Evolutionary conservation across 2,329 filamentous ascomycete species (phyloP), one percentile per base, ranked within the genome.

Genomic region (Cercospora janseana): DNA sequence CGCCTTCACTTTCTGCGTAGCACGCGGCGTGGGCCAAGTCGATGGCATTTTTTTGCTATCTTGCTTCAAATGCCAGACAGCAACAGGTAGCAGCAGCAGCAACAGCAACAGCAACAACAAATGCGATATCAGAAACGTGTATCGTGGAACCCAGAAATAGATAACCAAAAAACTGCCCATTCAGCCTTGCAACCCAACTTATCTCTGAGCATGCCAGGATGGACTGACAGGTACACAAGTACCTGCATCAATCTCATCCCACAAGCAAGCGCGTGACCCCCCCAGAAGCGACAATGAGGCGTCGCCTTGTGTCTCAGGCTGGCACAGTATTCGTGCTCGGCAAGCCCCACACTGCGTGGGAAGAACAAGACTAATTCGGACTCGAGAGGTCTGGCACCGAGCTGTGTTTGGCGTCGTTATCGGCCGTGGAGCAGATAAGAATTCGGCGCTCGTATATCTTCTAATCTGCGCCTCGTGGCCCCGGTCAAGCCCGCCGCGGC

Each of bases 1-100:
- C 9, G 34, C 46, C 44, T 37, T 46, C 20, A 26, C 27, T 27
- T 46, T 46, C 12, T 20, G 20, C 4, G 35, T 23, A 31, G 28
- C 24, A 15, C 43, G 43, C 16, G 41, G 23, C 27, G 42, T 43
- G 35, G 49, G 49, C 49, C 49, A 46, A 6, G n/a, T n/a, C n/a
- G n/a, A n/a, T n/a, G n/a, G n/a, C n/a, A n/a, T n/a, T n/a, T n/a
- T n/a, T n/a, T n/a, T n/a, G n/a, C n/a, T n/a, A n/a, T n/a, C n/a
- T n/a, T n/a, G n/a, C n/a, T n/a, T n/a, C n/a, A n/a, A n/a, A 34
- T 16, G 21, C 43, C 31, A 35, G 43, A 16, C 29, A 35, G 43
- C 43, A 46, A 35, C 7, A 13, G 26, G 40, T 26, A 16, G n/a
- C 7, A 43, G 12, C 18, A 4, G n/a, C 26, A 18, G 15, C n/a